Evolutionary conservation across 2,329 filamentous ascomycete species (phyloP).

Genomic region (Claviceps pusilla): DNA sequence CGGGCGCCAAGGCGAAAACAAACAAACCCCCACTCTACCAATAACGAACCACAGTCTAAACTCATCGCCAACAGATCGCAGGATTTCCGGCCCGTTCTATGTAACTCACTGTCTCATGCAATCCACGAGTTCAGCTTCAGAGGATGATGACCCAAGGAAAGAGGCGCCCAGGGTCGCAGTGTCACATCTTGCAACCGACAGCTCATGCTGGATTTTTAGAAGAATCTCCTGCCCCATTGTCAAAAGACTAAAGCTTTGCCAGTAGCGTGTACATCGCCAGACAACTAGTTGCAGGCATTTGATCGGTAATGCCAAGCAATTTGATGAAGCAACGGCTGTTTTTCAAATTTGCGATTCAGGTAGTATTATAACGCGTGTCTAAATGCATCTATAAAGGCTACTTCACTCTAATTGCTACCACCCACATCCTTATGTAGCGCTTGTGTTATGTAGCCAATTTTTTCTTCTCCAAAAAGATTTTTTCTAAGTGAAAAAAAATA

Average conservation of each 20-base stretch:
- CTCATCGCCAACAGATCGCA: neutral
- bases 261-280: neutral
- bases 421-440: neutral
- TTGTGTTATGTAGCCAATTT: neutral
- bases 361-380: neutral
- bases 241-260: neutral
- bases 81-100: neutral
- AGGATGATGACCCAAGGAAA: no score
- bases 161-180: no score
- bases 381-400: neutral
- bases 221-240: neutral
- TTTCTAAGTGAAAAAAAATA: neutral
- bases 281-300: neutral
- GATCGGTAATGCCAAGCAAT: neutral
- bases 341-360: neutral
- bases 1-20: no score
- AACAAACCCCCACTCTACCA: no score
- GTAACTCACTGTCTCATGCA: neutral
- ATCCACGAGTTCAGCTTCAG: neutral
- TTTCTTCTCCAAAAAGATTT: neutral
- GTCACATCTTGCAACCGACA: neutral
- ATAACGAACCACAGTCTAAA: neutral
- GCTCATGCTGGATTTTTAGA: neutral
- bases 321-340: neutral
- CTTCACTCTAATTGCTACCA: neutral